Base-by-base conservation (phyloP, 2,329 filamentous ascomycete species). In the Paraphaeosphaeria minitans region DNA sequence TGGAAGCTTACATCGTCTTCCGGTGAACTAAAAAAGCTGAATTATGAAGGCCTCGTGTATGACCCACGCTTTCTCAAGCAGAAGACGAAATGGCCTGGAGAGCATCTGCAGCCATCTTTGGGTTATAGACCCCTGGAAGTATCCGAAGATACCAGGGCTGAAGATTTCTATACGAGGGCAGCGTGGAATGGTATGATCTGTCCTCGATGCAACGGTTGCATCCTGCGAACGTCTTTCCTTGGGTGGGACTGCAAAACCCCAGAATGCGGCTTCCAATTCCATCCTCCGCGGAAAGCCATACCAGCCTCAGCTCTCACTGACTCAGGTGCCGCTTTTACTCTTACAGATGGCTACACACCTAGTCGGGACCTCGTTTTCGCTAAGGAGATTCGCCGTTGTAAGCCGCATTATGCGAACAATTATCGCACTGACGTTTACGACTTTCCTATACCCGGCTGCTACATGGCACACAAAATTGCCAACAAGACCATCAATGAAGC, bases 121-220 rank as follows among this genome's bases (percentile, higher is more conserved):
- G 54, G 52, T 2, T 64, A 65, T 2, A 63, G 62, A 33, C 35
- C 52, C n/a, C 60, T 61, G 1, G 58, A 64, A 9, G 53, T 80
- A 10, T 67, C 76, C 1, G 64, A 73, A 0, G 75, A 77, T 14
- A 72, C 77, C 0, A 67, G 77, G 4, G 65, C 75, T 0, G 79
- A 80, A 4, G 77, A 81, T 55, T 82, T 84, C 3, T 82, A 83
- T 0, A 81, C 84, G 12, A 75, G 78, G 2, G 72, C 79, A 9
- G 85, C 83, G 56, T 88, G 85, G 67, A 79, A 80, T 52, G 90
- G 89, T 0, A 84, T 92, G 48, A 84, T 89, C 1, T 93, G 90
- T 64, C 86, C 85, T 0, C 59, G 76, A 1, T 93, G 90, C 62
- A 77, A 80, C 0, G 82, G 85, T 42, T 91, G 89, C 65, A 86